Evolutionary conservation across 2,329 filamentous ascomycete species (phyloP).

Genomic region (Aspergillus flavus): DNA sequence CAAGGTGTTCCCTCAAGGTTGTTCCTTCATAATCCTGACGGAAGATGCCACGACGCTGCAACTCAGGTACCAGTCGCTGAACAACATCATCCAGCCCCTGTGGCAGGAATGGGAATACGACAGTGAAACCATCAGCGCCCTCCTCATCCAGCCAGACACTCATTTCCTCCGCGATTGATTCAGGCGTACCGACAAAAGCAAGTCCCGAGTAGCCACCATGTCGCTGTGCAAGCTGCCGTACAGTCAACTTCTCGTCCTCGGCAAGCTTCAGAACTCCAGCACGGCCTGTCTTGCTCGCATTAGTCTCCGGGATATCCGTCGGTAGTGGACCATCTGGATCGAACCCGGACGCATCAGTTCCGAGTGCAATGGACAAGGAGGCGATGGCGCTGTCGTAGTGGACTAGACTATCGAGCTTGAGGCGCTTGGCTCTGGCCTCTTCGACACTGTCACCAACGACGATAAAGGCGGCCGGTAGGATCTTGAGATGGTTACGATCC

Average conservation of each 20-base stretch:
- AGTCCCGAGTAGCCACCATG: constrained; percentile 55
- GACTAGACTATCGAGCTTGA: constrained; percentile 55
- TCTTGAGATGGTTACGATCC: constrained; percentile 51
- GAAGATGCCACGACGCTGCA: constrained; percentile 56
- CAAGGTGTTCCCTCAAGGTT: constrained; percentile 58
- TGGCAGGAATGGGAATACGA: constrained; percentile 54
- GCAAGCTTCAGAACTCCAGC: constrained; percentile 51
- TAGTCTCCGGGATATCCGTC: constrained; percentile 54
- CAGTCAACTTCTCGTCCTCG: constrained; percentile 49
- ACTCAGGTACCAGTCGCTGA: constrained; percentile 51
- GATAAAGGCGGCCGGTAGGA: constrained; percentile 56
- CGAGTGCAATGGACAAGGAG: constrained; percentile 53
- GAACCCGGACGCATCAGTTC: constrained; percentile 50
- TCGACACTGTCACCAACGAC: constrained; percentile 54
- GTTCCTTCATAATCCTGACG: constrained; percentile 55
- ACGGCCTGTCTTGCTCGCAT: constrained; percentile 55
- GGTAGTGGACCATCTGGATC: constrained; percentile 56
- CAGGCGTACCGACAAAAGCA: constrained; percentile 55
- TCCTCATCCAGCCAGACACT: constrained; percentile 51
- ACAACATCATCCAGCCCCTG: constrained; percentile 55
- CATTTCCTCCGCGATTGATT: constrained; percentile 55
- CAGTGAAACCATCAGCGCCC: constrained; percentile 56
- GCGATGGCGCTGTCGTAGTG: constrained; percentile 59
- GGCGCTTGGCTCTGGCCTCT: constrained; percentile 53
- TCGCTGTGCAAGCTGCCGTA: constrained; percentile 55